Percentiles rank a stretch among this genome's conserved stretches.
These are phyloP conservation scores for Zasmidium angulare DNA, from an alignment of 2,329 filamentous ascomycete genomes.

Conservation along the genomic window DNA sequence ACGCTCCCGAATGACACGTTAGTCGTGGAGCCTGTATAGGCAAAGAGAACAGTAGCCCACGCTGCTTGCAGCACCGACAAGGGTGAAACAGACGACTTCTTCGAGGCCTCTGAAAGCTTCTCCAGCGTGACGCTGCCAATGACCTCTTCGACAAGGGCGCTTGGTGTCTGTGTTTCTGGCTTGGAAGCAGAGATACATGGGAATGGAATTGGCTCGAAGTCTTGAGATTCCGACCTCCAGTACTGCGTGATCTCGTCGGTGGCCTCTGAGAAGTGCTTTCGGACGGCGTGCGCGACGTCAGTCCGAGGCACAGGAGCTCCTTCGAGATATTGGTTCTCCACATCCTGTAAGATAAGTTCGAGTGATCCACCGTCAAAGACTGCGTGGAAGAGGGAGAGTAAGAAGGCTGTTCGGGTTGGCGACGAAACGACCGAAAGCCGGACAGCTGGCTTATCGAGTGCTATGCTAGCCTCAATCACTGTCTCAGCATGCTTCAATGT, in stretches of 20 bases:
- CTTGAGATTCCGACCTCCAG: conserved; percentile 7
- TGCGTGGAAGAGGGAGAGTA: conserved; percentile 15
- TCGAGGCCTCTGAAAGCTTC: conserved; percentile 3
- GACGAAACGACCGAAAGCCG: conserved; percentile 5
- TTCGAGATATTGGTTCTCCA: conserved; percentile 7
- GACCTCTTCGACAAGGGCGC: conserved; percentile 7
- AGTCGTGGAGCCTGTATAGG: conserved; percentile 32
- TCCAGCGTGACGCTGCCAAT: conserved; percentile 6
- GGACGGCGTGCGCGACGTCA: conserved; percentile 7
- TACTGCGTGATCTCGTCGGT: conserved; percentile 3
- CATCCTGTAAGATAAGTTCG: conserved; percentile 12
- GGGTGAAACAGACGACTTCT: conserved; percentile 2
- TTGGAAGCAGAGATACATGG: conserved; percentile 8
- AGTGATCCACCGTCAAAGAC: conserved; percentile 18
- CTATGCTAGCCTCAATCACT: conserved; percentile 10
- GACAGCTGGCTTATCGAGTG: conserved; percentile 6
- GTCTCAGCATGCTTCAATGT: background rate
- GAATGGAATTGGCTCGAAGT: conserved; percentile 9
- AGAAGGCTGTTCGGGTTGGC: background rate
- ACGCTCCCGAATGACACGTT: conserved; percentile 75
- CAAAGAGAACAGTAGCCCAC: conserved; percentile 10
- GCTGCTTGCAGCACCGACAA: conserved; percentile 14
- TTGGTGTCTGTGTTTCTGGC: background rate
- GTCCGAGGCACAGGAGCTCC: background rate
- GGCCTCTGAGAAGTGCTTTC: conserved; percentile 6